phyloP scores from a whole-genome alignment of 495 filamentous ascomycete species.

The Neurospora sp. region DNA sequence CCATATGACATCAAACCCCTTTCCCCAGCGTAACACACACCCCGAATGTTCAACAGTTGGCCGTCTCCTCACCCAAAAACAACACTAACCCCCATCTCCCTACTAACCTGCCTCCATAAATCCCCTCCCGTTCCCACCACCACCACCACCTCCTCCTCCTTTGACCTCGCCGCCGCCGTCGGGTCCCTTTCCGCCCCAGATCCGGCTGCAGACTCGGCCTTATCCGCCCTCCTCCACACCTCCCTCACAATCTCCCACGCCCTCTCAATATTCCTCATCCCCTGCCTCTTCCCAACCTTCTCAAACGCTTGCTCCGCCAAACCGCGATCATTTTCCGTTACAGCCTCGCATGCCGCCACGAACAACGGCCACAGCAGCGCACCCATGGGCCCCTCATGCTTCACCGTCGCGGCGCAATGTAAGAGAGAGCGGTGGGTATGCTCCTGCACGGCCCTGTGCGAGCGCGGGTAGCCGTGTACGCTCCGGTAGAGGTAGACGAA shows the following conservation, averaged over 20 bases:
- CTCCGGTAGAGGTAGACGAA: constrained; percentile 52
- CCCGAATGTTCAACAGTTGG: not conserved
- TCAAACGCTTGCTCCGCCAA: constrained; percentile 38
- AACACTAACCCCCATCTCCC: constrained; percentile 14
- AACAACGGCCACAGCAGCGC: constrained; percentile 54
- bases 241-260: constrained; percentile 48
- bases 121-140: constrained; percentile 1
- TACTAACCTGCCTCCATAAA: constrained; percentile 8
- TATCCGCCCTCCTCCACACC: constrained; percentile 44
- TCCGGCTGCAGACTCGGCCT: constrained; percentile 5
- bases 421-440: constrained; percentile 38
- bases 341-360: constrained; percentile 47
- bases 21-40: not conserved
- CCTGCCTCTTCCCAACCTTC: constrained; percentile 41
- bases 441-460: constrained; percentile 37
- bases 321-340: constrained; percentile 25
- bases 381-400: constrained; percentile 44
- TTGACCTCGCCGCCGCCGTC: not conserved
- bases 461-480: constrained; percentile 34
- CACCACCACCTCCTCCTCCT: not conserved
- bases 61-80: constrained; percentile 9
- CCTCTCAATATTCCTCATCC: constrained; percentile 51
- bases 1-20: not conserved
- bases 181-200: not conserved
- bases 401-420: constrained; percentile 43